Evolutionary conservation across 306 rosid species (phyloP).

Genomic region (Sophora flavescens): DNA sequence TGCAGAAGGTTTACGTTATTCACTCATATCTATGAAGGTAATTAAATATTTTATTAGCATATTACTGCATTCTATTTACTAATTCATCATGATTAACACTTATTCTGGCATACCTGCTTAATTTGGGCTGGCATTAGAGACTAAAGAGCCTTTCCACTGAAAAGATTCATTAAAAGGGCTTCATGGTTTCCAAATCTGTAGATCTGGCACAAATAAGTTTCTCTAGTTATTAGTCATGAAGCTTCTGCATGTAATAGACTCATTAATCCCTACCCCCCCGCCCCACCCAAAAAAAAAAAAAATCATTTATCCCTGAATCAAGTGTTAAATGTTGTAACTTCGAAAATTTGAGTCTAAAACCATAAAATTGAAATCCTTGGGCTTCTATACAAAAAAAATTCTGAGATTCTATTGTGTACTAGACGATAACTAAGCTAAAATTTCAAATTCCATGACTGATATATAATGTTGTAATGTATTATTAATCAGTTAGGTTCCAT

Average conservation of each 20-base stretch:
- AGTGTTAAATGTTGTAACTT: background rate
- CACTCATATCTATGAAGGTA: constrained; percentile 74
- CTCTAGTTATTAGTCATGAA: constrained; percentile 20
- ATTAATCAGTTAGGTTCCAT: background rate
- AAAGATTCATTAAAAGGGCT: constrained; percentile 4
- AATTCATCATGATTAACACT: background rate
- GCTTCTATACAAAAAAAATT: background rate
- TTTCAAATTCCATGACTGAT: background rate
- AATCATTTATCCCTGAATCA: background rate
- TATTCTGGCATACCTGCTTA: constrained; percentile 19
- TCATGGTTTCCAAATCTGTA: background rate
- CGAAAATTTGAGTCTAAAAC: background rate
- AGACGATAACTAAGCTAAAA: background rate
- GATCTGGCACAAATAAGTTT: background rate
- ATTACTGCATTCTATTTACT: background rate
- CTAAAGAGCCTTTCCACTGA: background rate
- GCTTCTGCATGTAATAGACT: background rate
- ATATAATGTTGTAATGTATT: too few relatives aligned
- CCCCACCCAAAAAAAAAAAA: too few relatives aligned
- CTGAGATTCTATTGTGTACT: background rate
- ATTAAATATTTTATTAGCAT: constrained; percentile 32
- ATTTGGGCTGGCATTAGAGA: constrained; percentile 1
- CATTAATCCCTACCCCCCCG: background rate
- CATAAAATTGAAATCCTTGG: background rate
- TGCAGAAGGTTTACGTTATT: constrained; percentile 64